phyloP scores from a whole-genome alignment of 495 filamentous ascomycete genomes.

The Terfezia claveryi region DNA sequence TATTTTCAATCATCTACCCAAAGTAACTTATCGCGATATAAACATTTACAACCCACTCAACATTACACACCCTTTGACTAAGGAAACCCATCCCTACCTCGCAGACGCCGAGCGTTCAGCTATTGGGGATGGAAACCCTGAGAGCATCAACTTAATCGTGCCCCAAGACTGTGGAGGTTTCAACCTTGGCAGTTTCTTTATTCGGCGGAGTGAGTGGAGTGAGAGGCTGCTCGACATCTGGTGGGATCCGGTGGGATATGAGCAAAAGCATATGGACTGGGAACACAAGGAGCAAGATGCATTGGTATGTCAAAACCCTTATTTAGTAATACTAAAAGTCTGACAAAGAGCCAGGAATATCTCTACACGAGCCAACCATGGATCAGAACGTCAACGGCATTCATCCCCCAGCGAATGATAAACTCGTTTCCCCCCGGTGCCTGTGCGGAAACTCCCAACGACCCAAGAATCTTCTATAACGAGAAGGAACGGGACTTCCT shows the following conservation, averaged over 20 bases:
- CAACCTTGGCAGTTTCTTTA: constrained; percentile 90
- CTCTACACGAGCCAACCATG: constrained; percentile 81
- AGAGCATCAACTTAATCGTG: constrained; percentile 68
- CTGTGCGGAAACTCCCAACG: constrained; percentile 48
- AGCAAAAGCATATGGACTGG: constrained; percentile 99
- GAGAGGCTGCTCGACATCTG: constrained; percentile 86
- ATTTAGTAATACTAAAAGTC: neutral
- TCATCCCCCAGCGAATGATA: constrained; percentile 76
- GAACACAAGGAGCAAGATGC: constrained; percentile 97
- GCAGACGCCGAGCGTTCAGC: constrained; percentile 48
- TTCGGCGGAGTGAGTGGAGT: constrained; percentile 64
- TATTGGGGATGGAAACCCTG: constrained; percentile 46
- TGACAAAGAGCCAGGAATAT: constrained; percentile 33
- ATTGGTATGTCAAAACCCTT: constrained; percentile 21
- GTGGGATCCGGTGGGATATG: constrained; percentile 97
- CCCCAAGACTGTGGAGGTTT: constrained; percentile 92
- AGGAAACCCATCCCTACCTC: constrained; percentile 34
- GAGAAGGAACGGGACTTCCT: constrained; percentile 72
- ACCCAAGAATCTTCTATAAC: constrained; percentile 64
- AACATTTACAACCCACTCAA: constrained; percentile 90
- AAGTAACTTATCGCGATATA: constrained; percentile 81
- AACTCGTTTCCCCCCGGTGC: constrained; percentile 86
- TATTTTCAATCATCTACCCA: constrained; percentile 58
- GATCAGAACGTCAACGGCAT: constrained; percentile 71
- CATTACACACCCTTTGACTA: constrained; percentile 60